Conservation (phyloP, 306 rosid species). For the Begonia fuchsioides region DNA sequence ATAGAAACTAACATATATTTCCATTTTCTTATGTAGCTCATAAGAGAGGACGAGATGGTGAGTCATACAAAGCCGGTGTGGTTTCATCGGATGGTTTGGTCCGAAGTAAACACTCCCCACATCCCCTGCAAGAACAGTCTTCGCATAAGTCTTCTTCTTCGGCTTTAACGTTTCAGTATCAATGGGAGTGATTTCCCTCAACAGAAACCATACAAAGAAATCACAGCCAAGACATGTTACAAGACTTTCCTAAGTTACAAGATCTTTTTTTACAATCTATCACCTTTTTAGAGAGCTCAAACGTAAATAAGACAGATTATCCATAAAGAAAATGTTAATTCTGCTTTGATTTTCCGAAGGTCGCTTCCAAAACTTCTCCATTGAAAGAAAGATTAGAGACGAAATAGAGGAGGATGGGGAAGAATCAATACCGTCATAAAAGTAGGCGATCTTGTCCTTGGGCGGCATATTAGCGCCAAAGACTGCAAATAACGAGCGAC, state of each 20-base stretch:
- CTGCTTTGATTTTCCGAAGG: neutral
- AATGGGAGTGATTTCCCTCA: too few species aligned
- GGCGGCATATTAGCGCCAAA: constrained; percentile 41
- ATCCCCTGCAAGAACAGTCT: constrained; percentile 53
- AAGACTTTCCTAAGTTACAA: too few species aligned
- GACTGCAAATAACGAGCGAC: neutral
- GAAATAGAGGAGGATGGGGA: neutral
- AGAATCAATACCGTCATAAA: constrained; percentile 52
- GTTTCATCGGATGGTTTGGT: constrained; percentile 98
- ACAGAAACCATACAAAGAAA: too few species aligned
- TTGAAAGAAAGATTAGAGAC: neutral
- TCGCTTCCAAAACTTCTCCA: neutral
- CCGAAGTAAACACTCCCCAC: constrained; percentile 97
- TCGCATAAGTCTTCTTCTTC: neutral
- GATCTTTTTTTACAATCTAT: too few species aligned
- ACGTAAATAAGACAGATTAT: too few species aligned
- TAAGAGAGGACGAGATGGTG: constrained; percentile 97
- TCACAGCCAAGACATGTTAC: too few species aligned
- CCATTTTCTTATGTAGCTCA: constrained; percentile 94
- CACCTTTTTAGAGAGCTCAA: too few species aligned
- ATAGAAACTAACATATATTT: constrained; percentile 64
- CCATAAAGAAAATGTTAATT: neutral
- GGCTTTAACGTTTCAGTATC: too few species aligned
- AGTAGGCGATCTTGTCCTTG: constrained; percentile 80
- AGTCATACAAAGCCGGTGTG: constrained; percentile 95